Conservation (phyloP, 495 filamentous ascomycete species). For the Penicillium lividum region DNA sequence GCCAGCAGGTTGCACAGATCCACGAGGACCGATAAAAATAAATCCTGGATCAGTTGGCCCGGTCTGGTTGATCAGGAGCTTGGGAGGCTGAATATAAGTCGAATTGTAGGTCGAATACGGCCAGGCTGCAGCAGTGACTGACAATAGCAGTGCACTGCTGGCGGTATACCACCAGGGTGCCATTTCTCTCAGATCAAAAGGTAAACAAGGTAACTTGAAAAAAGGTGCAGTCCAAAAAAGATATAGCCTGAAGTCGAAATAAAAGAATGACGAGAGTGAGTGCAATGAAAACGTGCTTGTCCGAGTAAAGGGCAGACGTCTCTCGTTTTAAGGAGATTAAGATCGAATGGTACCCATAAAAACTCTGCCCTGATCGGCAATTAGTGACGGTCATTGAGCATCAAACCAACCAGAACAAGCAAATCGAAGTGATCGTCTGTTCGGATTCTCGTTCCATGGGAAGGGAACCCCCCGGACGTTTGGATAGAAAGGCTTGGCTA, state of each 20-base stretch:
- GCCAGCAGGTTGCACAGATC: constrained; percentile 7
- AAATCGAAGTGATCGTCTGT: constrained; percentile 6
- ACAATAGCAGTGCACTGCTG: constrained; percentile 29
- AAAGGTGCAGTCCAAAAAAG: background rate
- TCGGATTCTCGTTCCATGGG: background rate
- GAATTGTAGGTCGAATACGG: constrained; percentile 23
- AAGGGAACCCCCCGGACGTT: background rate
- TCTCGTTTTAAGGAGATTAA: background rate
- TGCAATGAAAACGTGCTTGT: constrained; percentile 6
- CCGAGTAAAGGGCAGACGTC: background rate
- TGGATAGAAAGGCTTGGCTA: constrained; percentile 12
- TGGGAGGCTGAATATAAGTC: constrained; percentile 24
- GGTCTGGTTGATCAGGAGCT: constrained; percentile 28
- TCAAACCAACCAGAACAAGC: constrained; percentile 9
- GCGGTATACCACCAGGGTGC: constrained; percentile 23
- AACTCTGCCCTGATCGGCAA: constrained; percentile 10
- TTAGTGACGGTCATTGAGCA: constrained; percentile 2
- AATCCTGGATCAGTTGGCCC: constrained; percentile 29
- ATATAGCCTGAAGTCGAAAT: background rate
- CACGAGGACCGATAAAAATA: constrained; percentile 26
- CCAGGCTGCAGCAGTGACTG: constrained; percentile 27
- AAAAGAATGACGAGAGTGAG: constrained; percentile 18
- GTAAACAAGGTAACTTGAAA: background rate
- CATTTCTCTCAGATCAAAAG: constrained; percentile 8
- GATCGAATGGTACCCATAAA: background rate